phyloP scores from a whole-genome alignment of 2,329 filamentous ascomycete species.

The Epichloe aotearoae region DNA sequence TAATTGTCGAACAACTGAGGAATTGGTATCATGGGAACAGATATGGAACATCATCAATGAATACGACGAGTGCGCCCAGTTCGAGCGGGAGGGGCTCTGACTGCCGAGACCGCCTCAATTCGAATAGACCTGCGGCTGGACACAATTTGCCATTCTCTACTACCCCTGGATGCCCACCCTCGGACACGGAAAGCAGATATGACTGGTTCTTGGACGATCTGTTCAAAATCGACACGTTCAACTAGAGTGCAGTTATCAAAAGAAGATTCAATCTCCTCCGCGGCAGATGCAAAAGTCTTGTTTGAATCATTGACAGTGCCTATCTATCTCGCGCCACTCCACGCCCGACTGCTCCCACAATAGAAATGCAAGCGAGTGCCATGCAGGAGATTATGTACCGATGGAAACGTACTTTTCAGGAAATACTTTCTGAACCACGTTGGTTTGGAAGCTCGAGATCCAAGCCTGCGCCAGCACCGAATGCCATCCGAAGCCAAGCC shows the following conservation, averaged over 20 bases:
- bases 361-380: neutral
- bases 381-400: neutral
- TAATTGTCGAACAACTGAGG: constrained; percentile 1
- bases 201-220: constrained; percentile 1
- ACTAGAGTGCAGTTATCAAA: neutral
- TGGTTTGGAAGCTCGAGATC: neutral
- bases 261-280: neutral
- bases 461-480: neutral
- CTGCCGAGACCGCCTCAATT: neutral
- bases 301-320: neutral
- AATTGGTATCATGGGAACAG: constrained; percentile 1
- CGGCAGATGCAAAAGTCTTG: neutral
- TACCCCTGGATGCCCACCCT: too few relatives aligned
- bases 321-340: neutral
- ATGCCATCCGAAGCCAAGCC: neutral
- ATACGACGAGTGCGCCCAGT: neutral
- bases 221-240: neutral
- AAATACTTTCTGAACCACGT: neutral
- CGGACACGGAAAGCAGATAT: neutral
- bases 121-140: neutral
- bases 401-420: neutral
- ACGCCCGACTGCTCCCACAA: neutral
- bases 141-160: neutral
- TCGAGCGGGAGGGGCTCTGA: neutral
- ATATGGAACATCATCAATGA: neutral